Conservation (phyloP, 169 alveolate genomes). For the Plasmodium cynomolgi region DNA sequence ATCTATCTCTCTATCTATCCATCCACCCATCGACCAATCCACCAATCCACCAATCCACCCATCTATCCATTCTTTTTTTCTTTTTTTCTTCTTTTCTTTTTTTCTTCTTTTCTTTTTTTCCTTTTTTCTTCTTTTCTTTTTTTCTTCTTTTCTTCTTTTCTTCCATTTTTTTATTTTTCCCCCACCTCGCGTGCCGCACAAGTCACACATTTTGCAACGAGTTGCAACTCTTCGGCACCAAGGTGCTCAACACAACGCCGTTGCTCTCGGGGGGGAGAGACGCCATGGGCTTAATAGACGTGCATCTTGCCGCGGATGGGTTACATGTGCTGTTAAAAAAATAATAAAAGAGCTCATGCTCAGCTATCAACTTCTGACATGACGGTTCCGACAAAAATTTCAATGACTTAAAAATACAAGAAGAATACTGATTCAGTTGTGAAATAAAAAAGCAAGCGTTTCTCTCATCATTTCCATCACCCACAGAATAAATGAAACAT, state of each 20-base stretch:
- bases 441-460: conserved; percentile 89
- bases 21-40: no score
- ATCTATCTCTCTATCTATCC: no score
- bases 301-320: not conserved
- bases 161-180: not conserved
- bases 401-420: conserved; percentile 87
- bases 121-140: no score
- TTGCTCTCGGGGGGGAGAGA: not conserved
- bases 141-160: not conserved
- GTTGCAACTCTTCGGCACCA: not conserved
- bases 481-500: conserved; percentile 88
- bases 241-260: not conserved
- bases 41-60: no score
- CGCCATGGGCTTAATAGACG: not conserved
- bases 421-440: conserved; percentile 78
- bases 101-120: no score
- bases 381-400: conserved; percentile 88
- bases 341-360: conserved; percentile 84
- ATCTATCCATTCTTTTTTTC: no score
- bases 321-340: conserved; percentile 74
- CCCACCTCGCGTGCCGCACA: not conserved
- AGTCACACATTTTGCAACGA: not conserved
- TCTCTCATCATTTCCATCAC: conserved; percentile 91
- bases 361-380: conserved; percentile 83
- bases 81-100: no score